Base-by-base conservation (phyloP, 306 rosid species). In the Sindora glabra region DNA sequence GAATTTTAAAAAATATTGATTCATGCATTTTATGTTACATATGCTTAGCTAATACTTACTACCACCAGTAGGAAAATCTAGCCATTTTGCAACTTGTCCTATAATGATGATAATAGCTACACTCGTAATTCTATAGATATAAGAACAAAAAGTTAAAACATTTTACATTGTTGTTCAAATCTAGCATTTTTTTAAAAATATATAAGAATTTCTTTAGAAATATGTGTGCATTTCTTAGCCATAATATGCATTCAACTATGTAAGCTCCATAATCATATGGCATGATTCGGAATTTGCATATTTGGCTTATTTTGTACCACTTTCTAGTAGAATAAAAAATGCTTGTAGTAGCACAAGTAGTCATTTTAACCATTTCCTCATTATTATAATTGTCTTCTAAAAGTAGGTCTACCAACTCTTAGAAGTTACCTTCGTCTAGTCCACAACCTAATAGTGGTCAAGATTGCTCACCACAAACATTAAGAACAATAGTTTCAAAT, bases 301-400 rank as follows among this genome's bases (percentile, higher is more conserved):
- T 95, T 81, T 87, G 97, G 51, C 96, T 91, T 96, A 91, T 91
- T 65, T 68, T 88, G 0, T 92, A 78, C 52, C 97, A 96, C 48
- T 76, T 83, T 67, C 58, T 81, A 4, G 81, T 77, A 10, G 97
- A 91, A 58, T 91, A 96, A 2, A 95, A 91, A 48, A 91, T 87
- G 81, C 91, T 77, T 4, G 89, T 84, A 6, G 96, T 84, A 8
- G 96, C 97, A 2, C 87, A 81, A 5, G 87, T 86, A 6, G 89
- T 82, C 91, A 91, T 81, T 19, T 91, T 80, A 8, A 61, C 14
- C 78, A 91, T 74, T 77, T 91, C 95, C 10, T 79, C 72, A 2
- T 57, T 60, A 62, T 81, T 65, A 69, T 65, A 91, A 37, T 74
- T 78, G 24, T 69, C 65, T 39, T 85, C 89, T 53, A 91, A 65